These are phyloP conservation scores for Tephrocybe sp. DNA, from an alignment of 768 basidiomycete species.

Conservation along the genomic window DNA sequence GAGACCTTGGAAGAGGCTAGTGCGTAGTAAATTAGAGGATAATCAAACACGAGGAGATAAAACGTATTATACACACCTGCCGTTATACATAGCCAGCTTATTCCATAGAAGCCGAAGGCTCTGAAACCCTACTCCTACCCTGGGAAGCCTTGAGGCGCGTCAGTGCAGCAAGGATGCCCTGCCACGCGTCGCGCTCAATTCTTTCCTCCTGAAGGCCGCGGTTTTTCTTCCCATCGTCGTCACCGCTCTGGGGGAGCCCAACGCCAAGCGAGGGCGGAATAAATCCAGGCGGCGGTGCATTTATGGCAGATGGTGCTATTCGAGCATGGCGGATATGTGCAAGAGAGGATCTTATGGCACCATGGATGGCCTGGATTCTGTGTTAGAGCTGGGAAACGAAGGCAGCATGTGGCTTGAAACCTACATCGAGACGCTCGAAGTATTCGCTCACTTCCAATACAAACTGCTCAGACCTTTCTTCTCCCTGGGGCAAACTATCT, in stretches of 20 bases:
- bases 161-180: conserved; percentile 67
- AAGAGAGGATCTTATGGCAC: conserved; percentile 70
- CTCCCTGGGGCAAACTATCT: conserved; percentile 71
- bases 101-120: conserved; percentile 20
- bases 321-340: conserved; percentile 81
- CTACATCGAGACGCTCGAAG: conserved; percentile 77
- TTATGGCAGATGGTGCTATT: conserved; percentile 86
- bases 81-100: conserved; percentile 15
- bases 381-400: neutral
- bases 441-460: conserved; percentile 84
- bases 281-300: conserved; percentile 69
- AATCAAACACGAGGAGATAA: conserved; percentile 4
- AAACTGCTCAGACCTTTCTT: conserved; percentile 82
- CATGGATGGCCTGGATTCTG: conserved; percentile 62
- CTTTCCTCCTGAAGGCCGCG: conserved; percentile 78
- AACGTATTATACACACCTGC: conserved; percentile 2
- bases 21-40: conserved; percentile 27
- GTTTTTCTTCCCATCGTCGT: conserved; percentile 33
- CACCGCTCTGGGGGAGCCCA: conserved; percentile 52
- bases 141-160: conserved; percentile 52
- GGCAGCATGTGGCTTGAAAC: conserved; percentile 15
- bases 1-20: conserved; percentile 51
- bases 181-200: conserved; percentile 76
- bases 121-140: conserved; percentile 20
- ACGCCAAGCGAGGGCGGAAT: conserved; percentile 79